A percentile compares a stretch with the other conserved stretches of the same genome.
Evolutionary conservation across 2,329 filamentous ascomycete species (phyloP).

Genomic region (Gremmenia infestans): DNA sequence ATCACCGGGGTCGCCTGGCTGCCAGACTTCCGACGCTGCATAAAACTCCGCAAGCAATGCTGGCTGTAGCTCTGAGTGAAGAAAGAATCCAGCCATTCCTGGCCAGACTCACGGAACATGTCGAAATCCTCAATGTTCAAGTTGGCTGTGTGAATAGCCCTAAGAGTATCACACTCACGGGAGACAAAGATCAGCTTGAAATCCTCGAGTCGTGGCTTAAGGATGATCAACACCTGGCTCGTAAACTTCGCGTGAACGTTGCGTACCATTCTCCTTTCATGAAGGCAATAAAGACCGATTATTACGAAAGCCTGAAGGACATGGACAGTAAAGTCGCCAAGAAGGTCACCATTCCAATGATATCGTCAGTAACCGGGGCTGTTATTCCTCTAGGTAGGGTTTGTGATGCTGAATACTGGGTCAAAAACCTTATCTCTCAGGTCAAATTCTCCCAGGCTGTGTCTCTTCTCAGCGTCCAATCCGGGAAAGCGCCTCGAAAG

Average conservation of each 20-base stretch:
- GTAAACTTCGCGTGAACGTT: conserved; percentile 32
- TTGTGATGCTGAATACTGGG: conserved; percentile 38
- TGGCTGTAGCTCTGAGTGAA: conserved; percentile 40
- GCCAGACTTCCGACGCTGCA: conserved; percentile 5
- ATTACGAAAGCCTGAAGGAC: conserved; percentile 6
- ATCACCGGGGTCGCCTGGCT: conserved; percentile 12
- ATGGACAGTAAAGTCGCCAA: background rate
- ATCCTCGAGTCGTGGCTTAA: conserved; percentile 2
- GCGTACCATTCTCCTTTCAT: conserved; percentile 38
- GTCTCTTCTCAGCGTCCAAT: conserved; percentile 1
- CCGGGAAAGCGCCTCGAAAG: background rate
- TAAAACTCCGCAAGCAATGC: conserved; percentile 42
- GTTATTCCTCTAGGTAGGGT: conserved; percentile 12
- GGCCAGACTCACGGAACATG: conserved; percentile 8
- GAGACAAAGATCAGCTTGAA: conserved; percentile 6
- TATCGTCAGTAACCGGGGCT: conserved; percentile 37
- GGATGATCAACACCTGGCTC: conserved; percentile 21
- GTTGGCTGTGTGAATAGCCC: conserved; percentile 33
- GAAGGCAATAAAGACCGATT: conserved; percentile 23
- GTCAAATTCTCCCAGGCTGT: conserved; percentile 41
- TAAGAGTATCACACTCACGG: conserved; percentile 19
- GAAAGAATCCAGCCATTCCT: conserved; percentile 6
- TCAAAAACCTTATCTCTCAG: conserved; percentile 38
- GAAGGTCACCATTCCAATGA: conserved; percentile 30
- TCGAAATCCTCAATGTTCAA: conserved; percentile 15